Evolutionary conservation across 2,329 filamentous ascomycete species (phyloP).

Genomic region (Penicillium sp.): DNA sequence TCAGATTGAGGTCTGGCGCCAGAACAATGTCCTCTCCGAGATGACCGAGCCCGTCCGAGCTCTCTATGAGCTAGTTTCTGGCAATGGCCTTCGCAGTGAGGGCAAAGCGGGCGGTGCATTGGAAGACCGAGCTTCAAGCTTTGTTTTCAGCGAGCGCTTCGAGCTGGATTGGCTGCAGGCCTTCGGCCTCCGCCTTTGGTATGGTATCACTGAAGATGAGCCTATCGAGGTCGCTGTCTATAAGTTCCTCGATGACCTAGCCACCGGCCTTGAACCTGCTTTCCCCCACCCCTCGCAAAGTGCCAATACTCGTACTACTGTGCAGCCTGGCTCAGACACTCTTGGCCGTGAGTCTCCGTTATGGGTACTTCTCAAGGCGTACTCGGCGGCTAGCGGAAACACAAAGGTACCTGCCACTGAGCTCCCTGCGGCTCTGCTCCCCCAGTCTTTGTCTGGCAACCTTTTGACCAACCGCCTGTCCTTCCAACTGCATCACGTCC

Average conservation of each 20-base stretch:
- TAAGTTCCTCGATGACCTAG: conserved; percentile 71
- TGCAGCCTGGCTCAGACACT: conserved; percentile 62
- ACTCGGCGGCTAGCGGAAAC: conserved; percentile 52
- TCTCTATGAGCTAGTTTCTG: conserved; percentile 84
- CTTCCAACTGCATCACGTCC: conserved; percentile 79
- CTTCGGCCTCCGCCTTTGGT: conserved; percentile 90
- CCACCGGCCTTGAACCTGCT: conserved; percentile 66
- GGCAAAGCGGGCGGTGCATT: conserved; percentile 69
- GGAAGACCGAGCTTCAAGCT: conserved; percentile 78
- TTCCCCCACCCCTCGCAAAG: conserved; percentile 71
- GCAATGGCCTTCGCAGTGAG: conserved; percentile 80
- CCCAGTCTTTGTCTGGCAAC: conserved; percentile 73
- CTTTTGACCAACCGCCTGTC: conserved; percentile 72
- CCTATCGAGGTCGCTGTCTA: conserved; percentile 70
- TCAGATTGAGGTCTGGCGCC: conserved; percentile 82
- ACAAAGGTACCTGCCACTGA: conserved; percentile 34
- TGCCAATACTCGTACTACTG: conserved; percentile 57
- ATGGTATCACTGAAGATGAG: conserved; percentile 68
- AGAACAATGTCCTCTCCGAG: conserved; percentile 80
- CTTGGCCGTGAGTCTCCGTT: conserved; percentile 68
- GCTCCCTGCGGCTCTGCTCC: conserved; percentile 70
- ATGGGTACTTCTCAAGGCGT: conserved; percentile 83
- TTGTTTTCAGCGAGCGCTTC: conserved; percentile 80
- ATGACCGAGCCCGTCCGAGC: conserved; percentile 81
- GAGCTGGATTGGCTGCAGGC: conserved; percentile 89